Evolutionary conservation across 495 filamentous ascomycete species (phyloP).

Genomic region (Aspergillus incahuasiensis): DNA sequence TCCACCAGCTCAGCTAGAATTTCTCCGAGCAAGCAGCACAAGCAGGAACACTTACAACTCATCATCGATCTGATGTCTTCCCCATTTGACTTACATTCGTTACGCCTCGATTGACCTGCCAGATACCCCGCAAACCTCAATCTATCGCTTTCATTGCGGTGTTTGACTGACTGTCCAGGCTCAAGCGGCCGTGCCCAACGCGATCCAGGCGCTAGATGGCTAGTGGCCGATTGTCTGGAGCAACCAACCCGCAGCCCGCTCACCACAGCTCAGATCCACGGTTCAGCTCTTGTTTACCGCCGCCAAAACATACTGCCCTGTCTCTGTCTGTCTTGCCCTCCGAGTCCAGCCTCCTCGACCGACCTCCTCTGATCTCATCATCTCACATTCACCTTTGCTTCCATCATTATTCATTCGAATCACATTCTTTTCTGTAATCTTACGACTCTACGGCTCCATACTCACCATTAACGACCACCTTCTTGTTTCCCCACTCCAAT

Average conservation of each 20-base stretch:
- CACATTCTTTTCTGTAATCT: slow-evolving; percentile 3
- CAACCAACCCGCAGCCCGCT: slow-evolving; percentile 16
- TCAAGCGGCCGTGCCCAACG: slow-evolving; percentile 6
- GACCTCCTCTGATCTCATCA: slow-evolving; percentile 3
- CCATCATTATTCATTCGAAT: slow-evolving; percentile 7
- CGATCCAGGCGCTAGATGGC: slow-evolving; percentile 21
- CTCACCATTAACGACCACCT: neutral
- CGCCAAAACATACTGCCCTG: slow-evolving; percentile 7
- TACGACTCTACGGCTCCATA: neutral
- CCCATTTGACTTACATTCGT: neutral
- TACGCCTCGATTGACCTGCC: neutral
- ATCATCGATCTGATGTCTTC: neutral
- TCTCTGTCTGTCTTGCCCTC: neutral
- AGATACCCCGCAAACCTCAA: slow-evolving; percentile 7
- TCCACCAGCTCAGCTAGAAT: slow-evolving; percentile 13
- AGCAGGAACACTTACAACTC: neutral
- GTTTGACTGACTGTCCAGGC: neutral
- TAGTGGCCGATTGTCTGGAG: slow-evolving; percentile 31
- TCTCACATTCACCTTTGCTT: neutral
- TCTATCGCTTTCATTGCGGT: no score
- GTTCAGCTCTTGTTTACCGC: slow-evolving; percentile 33
- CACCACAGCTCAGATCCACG: slow-evolving; percentile 31
- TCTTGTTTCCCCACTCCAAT: neutral
- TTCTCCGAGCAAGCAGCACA: neutral
- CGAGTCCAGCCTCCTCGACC: neutral